Conservation (phyloP, 2,329 filamentous ascomycete species). For the Stemphylium vesicarium region DNA sequence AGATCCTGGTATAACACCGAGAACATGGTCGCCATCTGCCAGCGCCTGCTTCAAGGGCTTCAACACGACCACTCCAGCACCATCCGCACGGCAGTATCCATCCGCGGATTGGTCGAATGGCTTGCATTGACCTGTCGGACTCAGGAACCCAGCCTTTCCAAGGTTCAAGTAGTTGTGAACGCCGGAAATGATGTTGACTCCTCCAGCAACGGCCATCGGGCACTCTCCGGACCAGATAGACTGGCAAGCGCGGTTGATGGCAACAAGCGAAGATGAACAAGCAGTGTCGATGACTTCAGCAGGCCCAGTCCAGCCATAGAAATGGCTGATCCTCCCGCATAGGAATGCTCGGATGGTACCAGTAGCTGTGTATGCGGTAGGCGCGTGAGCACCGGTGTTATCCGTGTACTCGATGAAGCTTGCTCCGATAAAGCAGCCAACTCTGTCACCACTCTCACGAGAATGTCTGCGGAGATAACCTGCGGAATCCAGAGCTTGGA, state of each 20-base stretch:
- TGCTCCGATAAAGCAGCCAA: conserved; percentile 45
- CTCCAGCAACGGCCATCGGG: conserved; percentile 34
- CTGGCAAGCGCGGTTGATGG: conserved; percentile 38
- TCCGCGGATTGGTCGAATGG: not conserved
- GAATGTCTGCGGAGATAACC: conserved; percentile 25
- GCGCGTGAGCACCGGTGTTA: conserved; percentile 19
- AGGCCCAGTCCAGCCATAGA: conserved; percentile 37
- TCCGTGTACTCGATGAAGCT: conserved; percentile 41
- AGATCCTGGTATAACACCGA: conserved; percentile 35
- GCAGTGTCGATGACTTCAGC: conserved; percentile 44
- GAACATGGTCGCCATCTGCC: conserved; percentile 36
- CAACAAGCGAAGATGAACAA: conserved; percentile 42
- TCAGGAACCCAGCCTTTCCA: conserved; percentile 1
- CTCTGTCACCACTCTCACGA: conserved; percentile 16
- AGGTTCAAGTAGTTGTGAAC: not conserved
- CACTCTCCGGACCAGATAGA: conserved; percentile 39
- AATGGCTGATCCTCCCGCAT: conserved; percentile 30
- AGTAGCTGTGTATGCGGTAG: conserved; percentile 25
- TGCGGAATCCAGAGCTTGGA: conserved; percentile 48
- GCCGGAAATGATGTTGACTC: conserved; percentile 23
- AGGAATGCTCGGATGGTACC: conserved; percentile 33
- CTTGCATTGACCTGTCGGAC: conserved; percentile 1
- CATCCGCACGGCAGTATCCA: conserved; percentile 5
- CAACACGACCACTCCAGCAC: conserved; percentile 28
- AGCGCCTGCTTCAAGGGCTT: conserved; percentile 36